Base-by-base conservation (phyloP, 306 rosid species). In the Glycyrrhiza uralensis region DNA sequence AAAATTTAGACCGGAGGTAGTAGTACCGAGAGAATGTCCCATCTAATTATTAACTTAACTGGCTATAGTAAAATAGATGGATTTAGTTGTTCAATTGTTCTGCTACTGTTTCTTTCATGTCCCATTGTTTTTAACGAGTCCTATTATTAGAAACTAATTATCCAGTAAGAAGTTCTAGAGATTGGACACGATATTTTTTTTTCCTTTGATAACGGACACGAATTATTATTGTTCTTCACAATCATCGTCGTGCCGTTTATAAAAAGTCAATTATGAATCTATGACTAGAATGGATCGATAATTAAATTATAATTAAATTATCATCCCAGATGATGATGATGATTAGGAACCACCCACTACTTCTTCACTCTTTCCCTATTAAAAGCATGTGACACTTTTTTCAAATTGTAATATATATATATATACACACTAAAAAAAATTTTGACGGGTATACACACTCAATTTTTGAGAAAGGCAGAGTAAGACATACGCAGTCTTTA, bases 241-340 rank as follows among this genome's bases (percentile, higher is more conserved):
- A 60, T 72, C 29, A 35, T 61, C 29, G 3, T 22, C 19, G n/a
- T 45, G 39, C 20, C 52, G 50, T 59, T 30, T 45, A n/a, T 35
- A 23, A 22, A n/a, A 60, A 60, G 41, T 26, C 70, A 46, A 74
- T 50, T 33, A 62, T 22, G 71, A 63, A 49, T 49, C 28, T 33
- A 61, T 35, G 50, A 57, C 57, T 44, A 28, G 2, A 46, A 58
- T 45, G 54, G 67, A 57, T n/a, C n/a, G n/a, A n/a, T n/a, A n/a
- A n/a, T n/a, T n/a, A n/a, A n/a, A n/a, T n/a, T n/a, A n/a, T 46
- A 60, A 60, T 60, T 60, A 60, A 60, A 59, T 22, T 28, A 20
- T 20, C 26, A 20, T 36, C n/a, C 7, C 36, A 30, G 18, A 71
- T 24, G 30, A 14, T 15, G 39, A 32, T 60, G 49, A 47, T 55